phyloP scores from a whole-genome alignment of 768 basidiomycete genomes.

The Boletus vermiculosoides region DNA sequence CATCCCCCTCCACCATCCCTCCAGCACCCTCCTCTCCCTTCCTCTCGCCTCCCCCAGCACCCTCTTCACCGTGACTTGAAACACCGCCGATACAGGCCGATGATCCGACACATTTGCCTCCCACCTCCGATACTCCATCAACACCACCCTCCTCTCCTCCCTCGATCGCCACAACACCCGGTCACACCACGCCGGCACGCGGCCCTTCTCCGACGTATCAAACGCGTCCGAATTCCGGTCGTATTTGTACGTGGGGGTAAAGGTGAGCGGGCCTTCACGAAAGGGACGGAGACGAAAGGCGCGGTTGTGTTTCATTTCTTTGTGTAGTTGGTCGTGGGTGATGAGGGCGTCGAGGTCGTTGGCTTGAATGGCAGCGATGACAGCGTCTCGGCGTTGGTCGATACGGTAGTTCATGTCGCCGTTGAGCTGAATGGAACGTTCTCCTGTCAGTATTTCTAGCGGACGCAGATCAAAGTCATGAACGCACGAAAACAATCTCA shows the following conservation, averaged over 20 bases:
- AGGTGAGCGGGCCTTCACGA: slow-evolving; percentile 76
- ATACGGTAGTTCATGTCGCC: slow-evolving; percentile 99
- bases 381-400: slow-evolving; percentile 84
- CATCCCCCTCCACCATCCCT: slow-evolving; percentile 48
- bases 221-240: slow-evolving; percentile 75
- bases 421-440: slow-evolving; percentile 52
- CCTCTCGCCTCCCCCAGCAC: slow-evolving; percentile 59
- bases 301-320: slow-evolving; percentile 87
- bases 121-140: slow-evolving; percentile 75
- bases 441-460: neutral
- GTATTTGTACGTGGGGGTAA: slow-evolving; percentile 94
- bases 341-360: slow-evolving; percentile 64
- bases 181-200: slow-evolving; percentile 96
- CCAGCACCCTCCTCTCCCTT: slow-evolving; percentile 54
- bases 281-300: slow-evolving; percentile 83
- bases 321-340: slow-evolving; percentile 82
- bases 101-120: slow-evolving; percentile 91
- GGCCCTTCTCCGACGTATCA: slow-evolving; percentile 85
- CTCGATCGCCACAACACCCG: slow-evolving; percentile 78
- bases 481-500: slow-evolving; percentile 79
- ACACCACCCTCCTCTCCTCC: slow-evolving; percentile 54
- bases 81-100: slow-evolving; percentile 81
- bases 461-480: neutral
- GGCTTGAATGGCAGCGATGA: slow-evolving; percentile 66
- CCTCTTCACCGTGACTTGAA: slow-evolving; percentile 70